phyloP scores from a whole-genome alignment of 176 grass and related monocot genomes.

The Musa itinerans region DNA sequence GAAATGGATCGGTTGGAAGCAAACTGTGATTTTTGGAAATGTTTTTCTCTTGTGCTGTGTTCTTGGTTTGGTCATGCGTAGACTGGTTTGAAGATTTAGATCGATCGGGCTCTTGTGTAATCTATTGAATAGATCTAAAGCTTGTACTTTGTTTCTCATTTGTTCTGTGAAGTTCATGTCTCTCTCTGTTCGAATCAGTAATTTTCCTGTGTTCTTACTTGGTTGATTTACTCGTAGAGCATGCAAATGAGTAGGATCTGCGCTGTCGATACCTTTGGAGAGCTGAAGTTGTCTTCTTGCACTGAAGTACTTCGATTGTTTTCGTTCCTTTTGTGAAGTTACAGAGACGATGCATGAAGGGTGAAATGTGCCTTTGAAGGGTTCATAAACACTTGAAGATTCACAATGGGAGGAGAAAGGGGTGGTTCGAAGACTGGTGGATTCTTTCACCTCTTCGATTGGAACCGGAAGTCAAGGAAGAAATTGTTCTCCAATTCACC shows the following conservation, averaged over 20 bases:
- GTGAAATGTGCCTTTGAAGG: not conserved
- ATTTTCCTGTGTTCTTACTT: not conserved
- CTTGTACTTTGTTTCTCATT: not conserved
- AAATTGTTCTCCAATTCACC: conserved; percentile 70
- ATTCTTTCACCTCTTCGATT: conserved; percentile 77
- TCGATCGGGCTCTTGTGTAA: not conserved
- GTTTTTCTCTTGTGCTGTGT: not conserved
- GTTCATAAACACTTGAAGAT: not conserved
- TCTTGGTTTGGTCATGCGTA: not conserved
- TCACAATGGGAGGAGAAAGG: conserved; percentile 41
- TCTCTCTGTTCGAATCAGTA: not conserved
- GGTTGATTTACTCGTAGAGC: not conserved
- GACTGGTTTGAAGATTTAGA: not conserved
- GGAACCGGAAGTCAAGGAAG: conserved; percentile 78
- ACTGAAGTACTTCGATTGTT: not conserved
- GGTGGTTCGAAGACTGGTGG: conserved; percentile 42
- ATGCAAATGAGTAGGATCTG: not conserved
- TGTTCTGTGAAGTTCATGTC: not conserved
- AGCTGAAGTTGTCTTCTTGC: not conserved
- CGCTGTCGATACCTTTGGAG: no score
- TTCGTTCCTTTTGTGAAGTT: no score
- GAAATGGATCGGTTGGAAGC: not conserved
- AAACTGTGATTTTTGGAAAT: not conserved
- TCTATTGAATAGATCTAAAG: not conserved
- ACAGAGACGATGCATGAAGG: no score